These are phyloP conservation scores for Papiliotrema terrestris DNA, from an alignment of 1,284 basidiomycete species.

Conservation along the genomic window DNA sequence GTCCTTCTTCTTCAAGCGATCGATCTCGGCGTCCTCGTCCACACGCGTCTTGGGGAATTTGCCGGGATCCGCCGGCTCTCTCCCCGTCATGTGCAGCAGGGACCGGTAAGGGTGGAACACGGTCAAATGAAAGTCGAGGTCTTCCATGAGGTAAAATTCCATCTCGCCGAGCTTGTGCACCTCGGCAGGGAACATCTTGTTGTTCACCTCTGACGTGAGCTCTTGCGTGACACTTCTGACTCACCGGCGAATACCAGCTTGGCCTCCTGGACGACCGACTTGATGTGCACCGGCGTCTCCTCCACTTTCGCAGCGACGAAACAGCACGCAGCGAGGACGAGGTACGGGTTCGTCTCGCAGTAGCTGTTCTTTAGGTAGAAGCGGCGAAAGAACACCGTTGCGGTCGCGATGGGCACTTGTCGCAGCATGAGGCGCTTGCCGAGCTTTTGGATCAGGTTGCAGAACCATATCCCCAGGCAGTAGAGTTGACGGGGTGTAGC, in stretches of 20 bases:
- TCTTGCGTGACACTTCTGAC: constrained; percentile 32
- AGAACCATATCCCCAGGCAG: constrained; percentile 79
- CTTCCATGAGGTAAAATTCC: constrained; percentile 97
- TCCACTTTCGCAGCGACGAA: constrained; percentile 97
- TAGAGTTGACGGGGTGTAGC: constrained; percentile 71
- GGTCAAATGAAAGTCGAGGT: constrained; percentile 90
- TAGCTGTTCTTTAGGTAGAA: constrained; percentile 94
- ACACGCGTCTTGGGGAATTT: constrained; percentile 31
- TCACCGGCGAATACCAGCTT: constrained; percentile 70
- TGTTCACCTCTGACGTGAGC: constrained; percentile 56
- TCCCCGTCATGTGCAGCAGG: constrained; percentile 67
- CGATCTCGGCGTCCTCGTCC: constrained; percentile 42
- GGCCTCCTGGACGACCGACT: constrained; percentile 82
- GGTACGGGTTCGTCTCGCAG: constrained; percentile 88
- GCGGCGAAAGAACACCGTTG: constrained; percentile 86
- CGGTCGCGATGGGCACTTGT: constrained; percentile 87
- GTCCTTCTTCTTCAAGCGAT: constrained; percentile 29
- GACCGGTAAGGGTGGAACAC: constrained; percentile 94
- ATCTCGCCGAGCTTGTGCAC: constrained; percentile 93
- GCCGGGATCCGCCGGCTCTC: constrained; percentile 47
- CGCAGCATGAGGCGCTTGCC: constrained; percentile 78
- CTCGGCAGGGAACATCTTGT: constrained; percentile 76
- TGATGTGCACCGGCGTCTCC: constrained; percentile 92
- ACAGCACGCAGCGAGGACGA: constrained; percentile 87
- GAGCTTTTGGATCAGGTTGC: constrained; percentile 77